A percentile compares a stretch with the other conserved stretches of the same genome.
phyloP scores from a whole-genome alignment of 148 eudicot species.

The Rhododendron griersonianum region DNA sequence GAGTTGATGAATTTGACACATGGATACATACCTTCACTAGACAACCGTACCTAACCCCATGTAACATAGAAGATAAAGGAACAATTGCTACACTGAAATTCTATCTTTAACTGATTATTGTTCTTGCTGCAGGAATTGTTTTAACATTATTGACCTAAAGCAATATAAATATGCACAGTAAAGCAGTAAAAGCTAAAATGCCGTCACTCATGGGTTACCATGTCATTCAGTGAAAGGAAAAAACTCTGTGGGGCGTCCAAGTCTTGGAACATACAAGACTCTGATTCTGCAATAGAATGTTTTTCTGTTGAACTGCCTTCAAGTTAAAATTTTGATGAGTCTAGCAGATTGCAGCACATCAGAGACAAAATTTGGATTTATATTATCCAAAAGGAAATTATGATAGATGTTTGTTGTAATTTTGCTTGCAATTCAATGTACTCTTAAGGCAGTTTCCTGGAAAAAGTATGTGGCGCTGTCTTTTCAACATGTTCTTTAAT shows the following conservation, averaged over 20 bases:
- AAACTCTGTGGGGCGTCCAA: not conserved
- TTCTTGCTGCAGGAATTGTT: not conserved
- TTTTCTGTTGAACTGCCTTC: not conserved
- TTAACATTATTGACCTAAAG: not conserved
- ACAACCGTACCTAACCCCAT: not conserved
- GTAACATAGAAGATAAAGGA: not conserved
- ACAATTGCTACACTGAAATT: not conserved
- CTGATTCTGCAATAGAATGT: not conserved
- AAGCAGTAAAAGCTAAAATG: no score
- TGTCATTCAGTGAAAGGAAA: not conserved
- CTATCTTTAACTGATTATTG: not conserved
- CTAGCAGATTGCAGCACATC: not conserved
- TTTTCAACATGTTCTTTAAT: not conserved
- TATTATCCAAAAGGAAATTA: not conserved
- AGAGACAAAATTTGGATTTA: not conserved
- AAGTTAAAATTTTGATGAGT: not conserved
- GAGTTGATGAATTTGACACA: not conserved
- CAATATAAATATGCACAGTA: not conserved
- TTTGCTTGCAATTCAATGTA: not conserved
- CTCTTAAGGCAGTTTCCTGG: not conserved
- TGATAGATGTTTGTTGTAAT: not conserved
- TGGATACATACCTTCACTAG: not conserved
- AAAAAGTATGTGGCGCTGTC: not conserved
- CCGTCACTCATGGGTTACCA: not conserved
- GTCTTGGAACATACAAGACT: not conserved